These are phyloP conservation scores for Salix udensis DNA, from an alignment of 345 rosid genomes.

Conservation along the genomic window DNA sequence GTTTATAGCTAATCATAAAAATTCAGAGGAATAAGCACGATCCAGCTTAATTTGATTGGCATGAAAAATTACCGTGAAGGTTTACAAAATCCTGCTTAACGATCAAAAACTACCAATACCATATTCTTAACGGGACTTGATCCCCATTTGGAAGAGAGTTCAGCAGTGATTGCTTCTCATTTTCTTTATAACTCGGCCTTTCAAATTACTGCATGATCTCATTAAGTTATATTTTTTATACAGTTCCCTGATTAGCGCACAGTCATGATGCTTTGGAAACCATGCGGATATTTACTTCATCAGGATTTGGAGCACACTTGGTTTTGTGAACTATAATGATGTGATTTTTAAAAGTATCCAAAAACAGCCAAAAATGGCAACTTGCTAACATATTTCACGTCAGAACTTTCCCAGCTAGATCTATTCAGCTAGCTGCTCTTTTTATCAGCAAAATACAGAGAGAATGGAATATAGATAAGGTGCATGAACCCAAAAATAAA, in stretches of 20 bases:
- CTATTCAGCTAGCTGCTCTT: not conserved
- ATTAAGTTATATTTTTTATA: not conserved
- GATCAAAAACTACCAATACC: not conserved
- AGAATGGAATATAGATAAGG: not conserved
- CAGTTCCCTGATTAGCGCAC: not conserved
- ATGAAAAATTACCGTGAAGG: not conserved
- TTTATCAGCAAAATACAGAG: not conserved
- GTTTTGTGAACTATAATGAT: not conserved
- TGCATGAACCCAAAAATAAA: not conserved
- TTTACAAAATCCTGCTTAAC: not conserved
- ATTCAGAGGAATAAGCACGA: not conserved
- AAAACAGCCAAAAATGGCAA: no score
- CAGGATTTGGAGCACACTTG: not conserved
- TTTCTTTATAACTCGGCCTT: not conserved
- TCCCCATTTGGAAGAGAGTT: not conserved
- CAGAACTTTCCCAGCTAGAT: no score
- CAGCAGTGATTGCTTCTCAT: not conserved
- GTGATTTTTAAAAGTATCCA: no score
- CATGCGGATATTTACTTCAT: not conserved
- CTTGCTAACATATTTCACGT: no score
- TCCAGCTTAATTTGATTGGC: not conserved
- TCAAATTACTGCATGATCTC: not conserved
- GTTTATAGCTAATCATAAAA: not conserved
- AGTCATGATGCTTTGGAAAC: not conserved
- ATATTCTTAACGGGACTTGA: not conserved